phyloP scores from a whole-genome alignment of 2,329 filamentous ascomycete species.

The Diatrype stigma region DNA sequence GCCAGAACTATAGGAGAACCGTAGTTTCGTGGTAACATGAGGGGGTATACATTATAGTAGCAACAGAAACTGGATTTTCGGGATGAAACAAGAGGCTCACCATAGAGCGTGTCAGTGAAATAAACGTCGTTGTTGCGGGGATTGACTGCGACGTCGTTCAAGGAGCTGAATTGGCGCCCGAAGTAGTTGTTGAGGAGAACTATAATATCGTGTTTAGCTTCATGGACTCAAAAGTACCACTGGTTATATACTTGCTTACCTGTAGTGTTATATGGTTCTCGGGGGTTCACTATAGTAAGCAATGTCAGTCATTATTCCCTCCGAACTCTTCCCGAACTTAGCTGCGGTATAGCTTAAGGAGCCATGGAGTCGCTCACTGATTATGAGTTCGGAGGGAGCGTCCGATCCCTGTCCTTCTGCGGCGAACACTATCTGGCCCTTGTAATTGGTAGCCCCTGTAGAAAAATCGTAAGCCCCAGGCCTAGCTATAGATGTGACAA shows the following conservation, averaged over 20 bases:
- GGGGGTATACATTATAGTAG: too few species aligned
- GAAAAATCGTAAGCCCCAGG: not conserved
- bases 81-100: constrained; percentile 25
- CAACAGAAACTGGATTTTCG: not conserved
- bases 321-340: not conserved
- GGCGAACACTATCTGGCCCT: constrained; percentile 43
- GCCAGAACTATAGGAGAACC: not conserved
- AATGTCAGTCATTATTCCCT: not conserved
- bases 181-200: constrained; percentile 56
- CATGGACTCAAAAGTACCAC: not conserved
- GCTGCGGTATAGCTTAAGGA: too few species aligned
- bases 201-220: constrained; percentile 12
- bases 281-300: constrained; percentile 31
- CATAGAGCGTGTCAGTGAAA: constrained; percentile 61
- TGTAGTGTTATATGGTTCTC: constrained; percentile 46
- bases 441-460: constrained; percentile 47
- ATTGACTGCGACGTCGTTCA: constrained; percentile 55
- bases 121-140: constrained; percentile 55
- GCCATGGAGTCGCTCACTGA: constrained; percentile 15
- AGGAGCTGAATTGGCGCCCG: constrained; percentile 55
- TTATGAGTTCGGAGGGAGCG: constrained; percentile 34
- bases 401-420: constrained; percentile 46
- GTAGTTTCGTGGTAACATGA: too few species aligned
- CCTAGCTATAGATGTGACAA: too few species aligned
- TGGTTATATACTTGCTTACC: constrained; percentile 28